Evolutionary conservation across 768 basidiomycete genomes (phyloP), one percentile per base, ranked within the genome.

Genomic region (Boletus rubescentipes): DNA sequence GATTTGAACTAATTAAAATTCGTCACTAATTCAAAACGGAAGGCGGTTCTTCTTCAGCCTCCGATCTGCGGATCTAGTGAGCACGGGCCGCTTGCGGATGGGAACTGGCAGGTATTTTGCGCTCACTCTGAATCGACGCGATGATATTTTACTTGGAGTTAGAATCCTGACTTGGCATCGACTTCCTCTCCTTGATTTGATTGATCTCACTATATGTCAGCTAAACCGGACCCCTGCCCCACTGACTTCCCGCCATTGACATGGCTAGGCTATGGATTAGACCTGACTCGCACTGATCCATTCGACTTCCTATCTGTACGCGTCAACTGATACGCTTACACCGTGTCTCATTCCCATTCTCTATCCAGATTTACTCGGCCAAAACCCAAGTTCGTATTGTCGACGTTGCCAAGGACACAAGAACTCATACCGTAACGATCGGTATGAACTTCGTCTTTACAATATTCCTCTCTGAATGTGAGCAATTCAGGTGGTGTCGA

Each of bases 191-290:
- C n/a, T n/a, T n/a, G n/a, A n/a, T n/a, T n/a, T n/a, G n/a, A n/a
- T n/a, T n/a, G n/a, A n/a, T n/a, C n/a, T n/a, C n/a, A n/a, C n/a
- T n/a, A n/a, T n/a, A n/a, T n/a, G n/a, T n/a, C n/a, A n/a, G n/a
- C n/a, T n/a, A n/a, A n/a, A n/a, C n/a, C n/a, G n/a, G n/a, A n/a
- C n/a, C n/a, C n/a, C n/a, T n/a, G n/a, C n/a, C n/a, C n/a, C n/a
- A n/a, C n/a, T n/a, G n/a, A n/a, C 12, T 54, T 54, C 11, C 53
- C 48, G 34, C 48, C 53, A 11, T 26, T 54, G 41, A 35, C 29
- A n/a, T 50, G 48, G 47, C n/a, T 54, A 3, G 53, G 53, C 14
- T 54, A 26, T 38, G 53, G 53, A 4, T 7, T 54, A 36, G 39
- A 54, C 36, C 41, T 54, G 12, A 39, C 53, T 38, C 41, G 35